A percentile compares a stretch with the other conserved stretches of the same genome.
Evolutionary conservation across 2,329 filamentous ascomycete genomes (phyloP).

Genomic region (Ilyonectria mors-panacis): DNA sequence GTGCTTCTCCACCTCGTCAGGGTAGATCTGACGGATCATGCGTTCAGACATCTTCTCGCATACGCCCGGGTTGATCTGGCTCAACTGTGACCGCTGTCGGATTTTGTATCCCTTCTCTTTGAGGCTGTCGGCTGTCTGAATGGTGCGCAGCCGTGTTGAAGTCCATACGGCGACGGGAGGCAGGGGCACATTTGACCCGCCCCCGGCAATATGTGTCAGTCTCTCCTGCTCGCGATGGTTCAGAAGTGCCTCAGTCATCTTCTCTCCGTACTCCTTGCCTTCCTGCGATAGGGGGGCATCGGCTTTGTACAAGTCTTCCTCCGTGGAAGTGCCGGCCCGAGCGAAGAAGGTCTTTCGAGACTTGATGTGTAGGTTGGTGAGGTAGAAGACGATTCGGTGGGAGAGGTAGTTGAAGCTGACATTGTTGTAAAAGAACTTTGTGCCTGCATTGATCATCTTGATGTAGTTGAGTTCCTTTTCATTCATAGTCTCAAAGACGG

Average conservation of each 20-base stretch:
- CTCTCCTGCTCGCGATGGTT: slow-evolving; percentile 88
- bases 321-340: slow-evolving; percentile 86
- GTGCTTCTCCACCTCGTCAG: slow-evolving; percentile 93
- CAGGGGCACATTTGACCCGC: slow-evolving; percentile 77
- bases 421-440: slow-evolving; percentile 95
- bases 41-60: slow-evolving; percentile 94
- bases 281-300: slow-evolving; percentile 88
- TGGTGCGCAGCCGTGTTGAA: slow-evolving; percentile 89
- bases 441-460: slow-evolving; percentile 99
- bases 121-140: slow-evolving; percentile 91
- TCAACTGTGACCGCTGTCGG: slow-evolving; percentile 94
- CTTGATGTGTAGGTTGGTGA: slow-evolving; percentile 98
- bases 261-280: slow-evolving; percentile 84
- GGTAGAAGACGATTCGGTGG: slow-evolving; percentile 97
- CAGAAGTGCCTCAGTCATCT: slow-evolving; percentile 88
- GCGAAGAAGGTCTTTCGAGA: slow-evolving; percentile 94
- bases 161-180: slow-evolving; percentile 95
- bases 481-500: slow-evolving; percentile 96
- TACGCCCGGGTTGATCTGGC: slow-evolving; percentile 95
- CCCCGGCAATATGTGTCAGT: slow-evolving; percentile 76
- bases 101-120: slow-evolving; percentile 86
- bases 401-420: slow-evolving; percentile 97
- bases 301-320: slow-evolving; percentile 92
- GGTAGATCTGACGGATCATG: slow-evolving; percentile 84
- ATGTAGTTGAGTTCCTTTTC: slow-evolving; percentile 96